phyloP scores from a whole-genome alignment of 139 green algal species.

The Chlamydomonas schloesseri region DNA sequence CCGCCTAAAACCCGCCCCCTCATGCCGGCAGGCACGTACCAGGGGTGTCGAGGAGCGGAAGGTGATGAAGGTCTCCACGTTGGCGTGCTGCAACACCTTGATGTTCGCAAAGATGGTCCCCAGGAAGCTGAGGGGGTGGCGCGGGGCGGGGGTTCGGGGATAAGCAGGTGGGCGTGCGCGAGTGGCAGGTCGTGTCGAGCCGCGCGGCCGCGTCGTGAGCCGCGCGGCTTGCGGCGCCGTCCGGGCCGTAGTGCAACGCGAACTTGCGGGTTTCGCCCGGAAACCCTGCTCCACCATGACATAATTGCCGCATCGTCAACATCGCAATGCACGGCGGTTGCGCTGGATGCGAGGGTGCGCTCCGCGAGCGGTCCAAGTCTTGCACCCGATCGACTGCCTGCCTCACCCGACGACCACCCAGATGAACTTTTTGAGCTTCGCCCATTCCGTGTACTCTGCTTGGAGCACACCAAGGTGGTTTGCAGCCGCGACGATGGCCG shows the following conservation, averaged over 20 bases:
- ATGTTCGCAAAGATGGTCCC: slow-evolving; percentile 63
- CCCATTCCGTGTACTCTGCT: slow-evolving; percentile 44
- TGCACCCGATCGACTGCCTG: background rate
- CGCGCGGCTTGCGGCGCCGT: no score
- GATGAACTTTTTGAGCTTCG: slow-evolving; percentile 49
- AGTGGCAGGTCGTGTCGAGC: no score
- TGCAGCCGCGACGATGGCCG: slow-evolving; percentile 18
- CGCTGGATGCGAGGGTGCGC: no score
- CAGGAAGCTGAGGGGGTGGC: slow-evolving; percentile 45
- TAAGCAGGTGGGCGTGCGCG: no score
- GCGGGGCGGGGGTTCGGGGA: background rate
- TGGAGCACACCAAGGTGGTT: slow-evolving; percentile 11
- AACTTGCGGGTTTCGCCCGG: no score
- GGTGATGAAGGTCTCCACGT: slow-evolving; percentile 91
- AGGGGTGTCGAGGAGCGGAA: slow-evolving; percentile 72
- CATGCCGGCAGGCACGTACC: background rate
- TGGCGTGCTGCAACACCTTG: slow-evolving; percentile 66
- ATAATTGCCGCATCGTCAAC: no score
- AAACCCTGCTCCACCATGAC: no score
- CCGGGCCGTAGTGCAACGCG: no score
- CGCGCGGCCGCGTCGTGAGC: no score
- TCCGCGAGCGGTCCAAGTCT: background rate
- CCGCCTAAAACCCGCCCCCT: no score
- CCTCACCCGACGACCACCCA: slow-evolving; percentile 36
- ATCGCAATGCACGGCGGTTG: no score